Base-by-base conservation (phyloP, 2,329 filamentous ascomycete genomes). In the Alternaria conjuncta region DNA sequence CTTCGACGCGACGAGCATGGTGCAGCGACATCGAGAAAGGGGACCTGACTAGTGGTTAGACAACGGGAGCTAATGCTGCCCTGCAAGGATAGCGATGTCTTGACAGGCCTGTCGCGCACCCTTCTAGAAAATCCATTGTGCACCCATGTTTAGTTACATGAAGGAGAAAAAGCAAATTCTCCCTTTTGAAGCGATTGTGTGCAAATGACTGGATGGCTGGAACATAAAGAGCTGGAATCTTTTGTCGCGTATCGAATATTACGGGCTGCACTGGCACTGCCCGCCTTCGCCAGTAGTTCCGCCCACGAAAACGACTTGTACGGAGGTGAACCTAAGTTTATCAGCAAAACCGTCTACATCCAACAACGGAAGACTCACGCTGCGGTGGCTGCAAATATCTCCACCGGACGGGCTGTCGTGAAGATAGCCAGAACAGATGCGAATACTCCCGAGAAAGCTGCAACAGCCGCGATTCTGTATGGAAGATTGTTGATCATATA, bases 31-130 rank as follows among this genome's bases (percentile, higher is more conserved):
- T 46, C 25, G 49, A 32, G 55, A 65, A 63, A 59, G 60, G 66
- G 66, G 65, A 57, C 61, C 64, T 60, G 46, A 53, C 63, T 67
- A 66, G 56, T 30, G 30, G 26, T 54, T 65, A 66, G 65, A 51
- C 54, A 44, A 51, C 69, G 65, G 69, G 67, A 67, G 46, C 65
- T 67, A 70, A 44, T 43, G 56, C 43, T 51, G 55, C 54, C 32
- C 47, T 18, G 30, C 51, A 60, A 50, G 60, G 61, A 44, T 53
- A 36, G 20, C 49, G 20, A 53, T 53, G 49, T 20, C 20, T 41
- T 7, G 20, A 32, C 30, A 41, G 21, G 49, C 30, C 28, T 32
- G 30, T 53, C 30, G 32, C 6, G 20, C 49, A 53, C 36, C 20
- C 49, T 53, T 53, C 30, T 53, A 41, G 49, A 53, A 53, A 41